Base-by-base conservation (phyloP, 139 green algal species). In the Chlamydomonas applanata region DNA sequence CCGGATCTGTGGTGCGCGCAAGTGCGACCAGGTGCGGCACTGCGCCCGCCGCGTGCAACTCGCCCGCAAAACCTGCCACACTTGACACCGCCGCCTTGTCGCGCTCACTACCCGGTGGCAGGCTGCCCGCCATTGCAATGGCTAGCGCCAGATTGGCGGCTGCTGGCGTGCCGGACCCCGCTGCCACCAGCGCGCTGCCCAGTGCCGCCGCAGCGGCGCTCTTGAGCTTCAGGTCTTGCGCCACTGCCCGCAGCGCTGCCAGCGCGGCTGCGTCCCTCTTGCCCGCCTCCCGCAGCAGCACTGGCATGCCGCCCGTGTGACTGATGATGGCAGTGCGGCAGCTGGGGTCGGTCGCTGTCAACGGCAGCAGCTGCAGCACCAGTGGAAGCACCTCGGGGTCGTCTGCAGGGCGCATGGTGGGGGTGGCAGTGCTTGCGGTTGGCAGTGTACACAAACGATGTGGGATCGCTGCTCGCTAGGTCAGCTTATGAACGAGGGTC, bases 251-350 rank as follows among this genome's bases (percentile, higher is more conserved):
- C 3, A 81, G 60, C 2, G 34, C 49, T 0, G 32, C 60, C 9
- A 69, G 30, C 5, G 75, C 75, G 9, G 20, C 20, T 2, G 36
- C 66, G 16, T 80, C 27, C 14, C n/a, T 44, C 4, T 25, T 40
- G 24, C 56, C 75, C 27, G 44, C 59, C 17, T 36, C 59, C 14
- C 30, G 30, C 33, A 83, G 30, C 53, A 83, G 46, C 16, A 67
- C 14, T 9, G 40, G 72, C 65, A 79, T 24, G 30, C 71, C 71
- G 66, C 45, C 44, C 29, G 29, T 19, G 45, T 76, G 70, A 11
- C 27, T 56, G 32, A 76, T 34, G 35, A 76, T 76, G n/a, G 53
- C 70, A 9, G 54, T 19, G 19, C 70, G 30, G 70, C 70, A 76
- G 14, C 24, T 30, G 16, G 70, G 11, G 54, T 76, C 56, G 3